Conservation (phyloP, 352 stramenopile species). For the Globisporangium rhizosaccharum region DNA sequence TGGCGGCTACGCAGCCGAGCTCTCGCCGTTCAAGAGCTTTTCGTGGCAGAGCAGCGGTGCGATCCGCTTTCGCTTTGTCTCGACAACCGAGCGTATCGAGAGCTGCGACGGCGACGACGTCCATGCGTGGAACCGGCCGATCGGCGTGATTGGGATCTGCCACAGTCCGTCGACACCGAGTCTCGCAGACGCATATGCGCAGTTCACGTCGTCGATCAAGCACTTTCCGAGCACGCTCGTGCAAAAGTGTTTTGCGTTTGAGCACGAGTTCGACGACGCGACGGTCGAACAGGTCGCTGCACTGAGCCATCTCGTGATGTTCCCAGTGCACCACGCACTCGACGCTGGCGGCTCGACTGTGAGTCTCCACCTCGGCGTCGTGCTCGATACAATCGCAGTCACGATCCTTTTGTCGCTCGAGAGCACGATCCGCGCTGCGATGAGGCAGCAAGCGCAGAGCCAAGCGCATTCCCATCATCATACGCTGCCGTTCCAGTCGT, state of each 20-base stretch:
- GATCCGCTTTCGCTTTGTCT: slow-evolving; percentile 72
- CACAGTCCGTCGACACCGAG: slow-evolving; percentile 67
- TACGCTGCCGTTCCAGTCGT: slow-evolving; percentile 11
- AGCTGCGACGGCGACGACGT: slow-evolving; percentile 66
- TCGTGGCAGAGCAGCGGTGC: slow-evolving; percentile 53
- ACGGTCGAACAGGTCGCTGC: slow-evolving; percentile 50
- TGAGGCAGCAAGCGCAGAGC: slow-evolving; percentile 29
- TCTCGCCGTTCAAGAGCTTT: slow-evolving; percentile 75
- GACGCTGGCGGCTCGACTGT: slow-evolving; percentile 65
- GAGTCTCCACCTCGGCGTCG: slow-evolving; percentile 72
- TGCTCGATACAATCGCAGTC: slow-evolving; percentile 77
- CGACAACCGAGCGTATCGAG: slow-evolving; percentile 49
- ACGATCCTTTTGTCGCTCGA: slow-evolving; percentile 82
- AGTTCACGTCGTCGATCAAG: slow-evolving; percentile 62
- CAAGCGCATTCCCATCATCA: slow-evolving; percentile 5
- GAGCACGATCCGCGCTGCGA: slow-evolving; percentile 60
- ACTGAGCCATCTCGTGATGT: slow-evolving; percentile 74
- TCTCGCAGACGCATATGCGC: slow-evolving; percentile 46
- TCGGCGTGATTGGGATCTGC: slow-evolving; percentile 75
- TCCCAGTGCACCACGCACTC: slow-evolving; percentile 70
- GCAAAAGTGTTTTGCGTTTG: slow-evolving; percentile 82
- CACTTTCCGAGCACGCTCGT: slow-evolving; percentile 67
- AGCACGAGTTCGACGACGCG: slow-evolving; percentile 64
- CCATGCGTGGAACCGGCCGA: slow-evolving; percentile 59
- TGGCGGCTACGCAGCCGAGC: slow-evolving; percentile 68